Evolutionary conservation across 768 basidiomycete genomes (phyloP).

Genomic region (Rossbeevera mucosa): DNA sequence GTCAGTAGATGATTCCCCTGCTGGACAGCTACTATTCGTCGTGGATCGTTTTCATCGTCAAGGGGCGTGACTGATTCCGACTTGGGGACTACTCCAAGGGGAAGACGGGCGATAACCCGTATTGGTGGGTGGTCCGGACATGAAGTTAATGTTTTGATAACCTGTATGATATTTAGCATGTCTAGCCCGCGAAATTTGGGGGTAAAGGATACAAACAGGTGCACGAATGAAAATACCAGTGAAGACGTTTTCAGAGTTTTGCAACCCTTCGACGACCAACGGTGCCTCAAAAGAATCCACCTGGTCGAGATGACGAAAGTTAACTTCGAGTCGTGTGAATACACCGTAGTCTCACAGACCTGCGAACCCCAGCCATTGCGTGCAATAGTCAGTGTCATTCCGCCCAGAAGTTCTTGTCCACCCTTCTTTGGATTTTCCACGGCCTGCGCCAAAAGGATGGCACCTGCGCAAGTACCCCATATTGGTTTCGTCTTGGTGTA

Average conservation of each 20-base stretch:
- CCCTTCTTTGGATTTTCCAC: conserved; percentile 79
- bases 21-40: conserved; percentile 75
- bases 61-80: conserved; percentile 33
- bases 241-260: conserved; percentile 58
- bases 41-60: conserved; percentile 48
- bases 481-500: conserved; percentile 73
- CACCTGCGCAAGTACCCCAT: conserved; percentile 97
- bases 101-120: conserved; percentile 66
- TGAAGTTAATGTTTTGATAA: conserved; percentile 52
- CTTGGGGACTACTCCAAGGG: conserved; percentile 45
- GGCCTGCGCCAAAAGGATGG: conserved; percentile 75
- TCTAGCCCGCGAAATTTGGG: neutral
- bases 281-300: conserved; percentile 88
- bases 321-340: neutral
- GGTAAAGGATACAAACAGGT: conserved; percentile 48
- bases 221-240: conserved; percentile 92
- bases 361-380: conserved; percentile 95
- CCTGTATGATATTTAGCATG: conserved; percentile 37
- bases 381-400: conserved; percentile 72
- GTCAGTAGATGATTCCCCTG: conserved; percentile 85
- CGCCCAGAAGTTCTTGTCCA: conserved; percentile 82
- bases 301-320: conserved; percentile 33
- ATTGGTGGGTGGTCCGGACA: conserved; percentile 52
- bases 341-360: conserved; percentile 37
- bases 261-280: conserved; percentile 59